Percentiles rank a stretch among this genome's conserved stretches.
phyloP scores from a whole-genome alignment of 2,329 filamentous ascomycete species.

The Cyphellophora attinorum region DNA sequence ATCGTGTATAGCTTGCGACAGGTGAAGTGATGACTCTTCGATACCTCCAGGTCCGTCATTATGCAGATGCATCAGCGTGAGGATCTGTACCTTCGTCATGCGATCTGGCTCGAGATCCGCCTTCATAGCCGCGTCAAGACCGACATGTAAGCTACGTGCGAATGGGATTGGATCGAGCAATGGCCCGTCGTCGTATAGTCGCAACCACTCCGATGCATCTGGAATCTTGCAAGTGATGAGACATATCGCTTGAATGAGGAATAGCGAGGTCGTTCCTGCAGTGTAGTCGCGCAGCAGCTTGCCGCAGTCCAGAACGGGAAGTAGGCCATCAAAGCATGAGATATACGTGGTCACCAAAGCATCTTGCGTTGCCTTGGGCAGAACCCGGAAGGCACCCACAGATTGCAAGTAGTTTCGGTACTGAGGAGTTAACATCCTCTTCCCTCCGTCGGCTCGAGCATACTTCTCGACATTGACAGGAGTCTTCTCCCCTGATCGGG shows the following conservation, averaged over 20 bases:
- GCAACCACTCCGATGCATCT: conserved; percentile 23
- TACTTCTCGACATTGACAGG: conserved; percentile 18
- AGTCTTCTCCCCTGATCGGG: conserved; percentile 15
- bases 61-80: conserved; percentile 31
- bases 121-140: conserved; percentile 27
- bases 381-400: conserved; percentile 18
- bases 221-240: conserved; percentile 30
- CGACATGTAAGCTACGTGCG: conserved; percentile 28
- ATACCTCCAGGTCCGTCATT: conserved; percentile 31
- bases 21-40: conserved; percentile 29
- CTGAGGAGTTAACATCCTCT: conserved; percentile 17
- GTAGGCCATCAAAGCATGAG: conserved; percentile 27
- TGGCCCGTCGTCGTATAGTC: conserved; percentile 22
- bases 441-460: conserved; percentile 15
- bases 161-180: conserved; percentile 26
- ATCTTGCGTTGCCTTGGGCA: conserved; percentile 25
- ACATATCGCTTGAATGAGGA: conserved; percentile 30
- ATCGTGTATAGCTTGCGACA: conserved; percentile 31
- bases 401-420: conserved; percentile 18
- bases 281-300: conserved; percentile 19
- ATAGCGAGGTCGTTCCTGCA: conserved; percentile 22
- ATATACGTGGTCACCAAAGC: conserved; percentile 26
- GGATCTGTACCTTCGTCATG: conserved; percentile 26
- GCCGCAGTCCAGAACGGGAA: conserved; percentile 26
- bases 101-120: conserved; percentile 27